Conservation (phyloP, 2,329 filamentous ascomycete genomes). For the Pseudogymnoascus sp. region DNA sequence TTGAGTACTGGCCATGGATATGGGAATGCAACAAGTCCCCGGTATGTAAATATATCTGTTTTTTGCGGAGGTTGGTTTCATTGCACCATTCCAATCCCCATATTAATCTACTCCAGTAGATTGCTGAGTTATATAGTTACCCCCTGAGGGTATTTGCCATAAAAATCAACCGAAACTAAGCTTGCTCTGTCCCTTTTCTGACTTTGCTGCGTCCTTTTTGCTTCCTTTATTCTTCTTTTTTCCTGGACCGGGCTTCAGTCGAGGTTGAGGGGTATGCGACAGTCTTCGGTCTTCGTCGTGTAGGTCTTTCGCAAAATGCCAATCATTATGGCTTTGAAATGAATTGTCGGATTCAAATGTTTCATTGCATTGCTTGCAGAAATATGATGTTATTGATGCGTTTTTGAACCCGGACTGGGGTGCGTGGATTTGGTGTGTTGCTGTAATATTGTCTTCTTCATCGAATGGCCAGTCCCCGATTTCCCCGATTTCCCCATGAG, state of each 20-base stretch:
- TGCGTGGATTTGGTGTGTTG: not conserved
- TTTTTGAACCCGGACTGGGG: not conserved
- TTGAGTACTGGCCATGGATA: not conserved
- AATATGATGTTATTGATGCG: not conserved
- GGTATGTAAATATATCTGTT: not conserved
- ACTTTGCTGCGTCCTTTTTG: not conserved
- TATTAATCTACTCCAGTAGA: not conserved
- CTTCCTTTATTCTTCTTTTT: not conserved
- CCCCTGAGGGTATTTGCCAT: not conserved
- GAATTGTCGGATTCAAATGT: constrained; percentile 52
- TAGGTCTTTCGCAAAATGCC: constrained; percentile 88
- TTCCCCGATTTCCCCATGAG: constrained; percentile 15
- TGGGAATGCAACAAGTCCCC: not conserved
- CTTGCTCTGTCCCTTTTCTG: constrained; percentile 49
- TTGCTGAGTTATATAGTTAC: not conserved
- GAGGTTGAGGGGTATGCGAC: constrained; percentile 22
- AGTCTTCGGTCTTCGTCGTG: constrained; percentile 44
- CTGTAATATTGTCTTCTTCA: not conserved
- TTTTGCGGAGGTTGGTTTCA: not conserved
- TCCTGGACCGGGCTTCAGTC: constrained; percentile 13
- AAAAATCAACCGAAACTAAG: constrained; percentile 48
- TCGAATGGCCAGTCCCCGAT: not conserved
- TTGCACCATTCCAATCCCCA: not conserved
- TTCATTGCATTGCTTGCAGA: constrained; percentile 61
- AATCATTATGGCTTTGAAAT: constrained; percentile 76